Evolutionary conservation across 257 asterid species (phyloP).

Genomic region (Jasminum sambac): DNA sequence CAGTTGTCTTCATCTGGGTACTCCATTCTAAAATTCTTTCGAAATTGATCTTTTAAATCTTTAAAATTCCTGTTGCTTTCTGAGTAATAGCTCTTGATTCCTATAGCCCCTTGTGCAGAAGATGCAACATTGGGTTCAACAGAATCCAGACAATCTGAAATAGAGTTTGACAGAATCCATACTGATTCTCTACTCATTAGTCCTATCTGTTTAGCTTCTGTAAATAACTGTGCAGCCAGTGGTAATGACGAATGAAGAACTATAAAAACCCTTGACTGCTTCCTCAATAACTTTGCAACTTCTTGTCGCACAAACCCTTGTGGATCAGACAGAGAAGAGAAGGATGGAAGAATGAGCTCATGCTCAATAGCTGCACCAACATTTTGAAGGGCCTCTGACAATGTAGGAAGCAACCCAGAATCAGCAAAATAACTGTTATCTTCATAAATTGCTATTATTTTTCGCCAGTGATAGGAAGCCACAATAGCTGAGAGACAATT

Average conservation of each 20-base stretch:
- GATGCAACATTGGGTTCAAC: constrained; percentile 23
- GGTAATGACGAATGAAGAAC: constrained; percentile 39
- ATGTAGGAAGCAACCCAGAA: constrained; percentile 31
- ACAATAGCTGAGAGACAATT: constrained; percentile 30
- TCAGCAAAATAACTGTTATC: constrained; percentile 33
- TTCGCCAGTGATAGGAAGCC: constrained; percentile 39
- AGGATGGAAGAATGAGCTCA: constrained; percentile 32
- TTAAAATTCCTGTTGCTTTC: constrained; percentile 23
- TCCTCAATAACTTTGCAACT: constrained; percentile 23
- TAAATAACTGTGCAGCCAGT: constrained; percentile 29
- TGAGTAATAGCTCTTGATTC: constrained; percentile 33
- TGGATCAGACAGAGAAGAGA: constrained; percentile 32
- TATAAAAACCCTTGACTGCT: constrained; percentile 46
- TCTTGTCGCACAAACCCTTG: constrained; percentile 25
- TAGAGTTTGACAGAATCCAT: constrained; percentile 41
- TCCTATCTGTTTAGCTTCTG: constrained; percentile 34
- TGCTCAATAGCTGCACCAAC: constrained; percentile 36
- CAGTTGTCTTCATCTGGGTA: constrained; percentile 31
- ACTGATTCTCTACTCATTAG: constrained; percentile 46
- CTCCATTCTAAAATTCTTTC: constrained; percentile 19
- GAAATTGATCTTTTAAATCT: constrained; percentile 26
- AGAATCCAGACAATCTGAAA: constrained; percentile 42
- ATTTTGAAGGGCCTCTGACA: constrained; percentile 32
- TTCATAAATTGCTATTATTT: constrained; percentile 37
- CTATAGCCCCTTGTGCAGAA: constrained; percentile 41